Base-by-base conservation (phyloP, 306 rosid genomes). In the Glycine tomentella region DNA sequence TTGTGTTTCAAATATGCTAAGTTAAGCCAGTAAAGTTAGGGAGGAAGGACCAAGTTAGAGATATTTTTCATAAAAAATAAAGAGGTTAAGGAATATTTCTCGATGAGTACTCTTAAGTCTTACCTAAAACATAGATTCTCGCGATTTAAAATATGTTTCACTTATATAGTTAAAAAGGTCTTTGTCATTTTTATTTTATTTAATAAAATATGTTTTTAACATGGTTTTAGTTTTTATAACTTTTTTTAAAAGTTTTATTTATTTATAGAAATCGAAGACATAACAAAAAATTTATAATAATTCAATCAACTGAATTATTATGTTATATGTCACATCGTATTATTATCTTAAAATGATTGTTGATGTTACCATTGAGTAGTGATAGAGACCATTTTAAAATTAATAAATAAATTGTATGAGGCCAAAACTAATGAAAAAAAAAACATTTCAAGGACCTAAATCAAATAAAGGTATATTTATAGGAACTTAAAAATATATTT, bases 1-100 rank as follows among this genome's bases (percentile, higher is more conserved):
- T 76, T 67, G 3, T 51, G 31, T 78, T 81, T 65, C 77, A 68
- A 80, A 82, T 72, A 79, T 82, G 75, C 82, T 89, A 56, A 38
- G 33, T 81, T 87, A 72, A 36, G 65, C 44, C 48, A 33, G 8
- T 53, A 36, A 78, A 72, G 36, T 42, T 7, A 42, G 46, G 46
- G 17, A 25, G 31, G 31, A 44, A 33, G 34, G 20, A 42, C 13
- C 13, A 0, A 25, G n/a, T 76, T 68, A 9, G 34, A 69, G 49
- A 69, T 76, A 20, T 58, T 48, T 76, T 25, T 57, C 25, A 14
- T 2, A 40, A 52, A 6, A 38, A 38, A 17, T 10, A 46, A 1
- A 74, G 2, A 46, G 45, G 33, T 58, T 17, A 13, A 75, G 69
- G 25, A 58, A 44, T 75, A 58, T 58, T 8, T 52, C 45, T 4